Base-by-base conservation (phyloP, 140 eudicot species). In the Stevia rebaudiana region DNA sequence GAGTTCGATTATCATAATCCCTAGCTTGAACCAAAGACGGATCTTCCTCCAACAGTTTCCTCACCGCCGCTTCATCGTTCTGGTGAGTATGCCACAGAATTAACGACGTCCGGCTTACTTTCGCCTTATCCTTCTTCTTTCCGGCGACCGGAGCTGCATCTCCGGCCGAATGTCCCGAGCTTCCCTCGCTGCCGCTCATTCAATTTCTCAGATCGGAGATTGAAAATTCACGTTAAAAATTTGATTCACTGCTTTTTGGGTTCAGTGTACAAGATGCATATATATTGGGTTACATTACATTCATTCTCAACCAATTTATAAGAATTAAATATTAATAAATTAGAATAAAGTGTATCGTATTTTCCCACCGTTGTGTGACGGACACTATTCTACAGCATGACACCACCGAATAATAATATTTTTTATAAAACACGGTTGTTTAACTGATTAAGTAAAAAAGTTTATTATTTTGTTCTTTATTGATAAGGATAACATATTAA, bases 21-120 rank as follows among this genome's bases (percentile, higher is more conserved):
- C 81, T 77, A 5, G 96, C 96, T 17, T 77, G 80, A 36, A 92
- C 96, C 6, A 92, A 73, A 6, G 85, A 58, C 6, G 23, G 83
- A 76, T 92, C 96, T 73, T 92, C 98, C 68, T 88, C 95, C 19
- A 92, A 69, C 9, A 92, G 87, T 79, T 82, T 87, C 75, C 83
- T 31, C 0, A 92, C 95, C 5, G 92, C 90, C 1, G 70, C 62
- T 41, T 78, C 73, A 49, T 92, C 98, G 69, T 88, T 92, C 61
- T 92, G 98, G 62, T 92, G 98, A 8, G 96, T 81, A 87, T 87
- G 96, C 98, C 98, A 92, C 15, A 92, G 76, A 31, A 92, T 92
- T 60, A 84, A 70, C 30, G 98, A 92, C 48, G 96, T 92, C 43
- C 90, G 77, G 86, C 95, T 88, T 36, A 88, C 95, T 58, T 87